Evolutionary conservation across 805 yeast species (phyloP).

Genomic region (Wickerhamomyces bisporus): DNA sequence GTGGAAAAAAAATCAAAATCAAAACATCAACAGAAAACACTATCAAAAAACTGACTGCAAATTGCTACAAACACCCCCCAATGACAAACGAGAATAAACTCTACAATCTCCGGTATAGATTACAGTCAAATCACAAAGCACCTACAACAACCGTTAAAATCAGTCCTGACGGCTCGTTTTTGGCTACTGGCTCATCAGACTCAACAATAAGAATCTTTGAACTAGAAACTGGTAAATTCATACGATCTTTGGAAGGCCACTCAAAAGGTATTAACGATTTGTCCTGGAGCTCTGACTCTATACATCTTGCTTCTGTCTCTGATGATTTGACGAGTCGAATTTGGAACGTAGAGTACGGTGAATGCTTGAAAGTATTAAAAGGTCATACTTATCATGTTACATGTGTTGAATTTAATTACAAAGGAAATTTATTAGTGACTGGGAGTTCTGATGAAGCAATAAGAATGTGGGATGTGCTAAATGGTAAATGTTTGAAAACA

Average conservation of each 20-base stretch:
- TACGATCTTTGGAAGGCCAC: constrained; percentile 48
- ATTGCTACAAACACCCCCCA: too few relatives aligned
- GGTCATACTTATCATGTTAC: constrained; percentile 88
- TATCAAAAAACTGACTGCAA: too few relatives aligned
- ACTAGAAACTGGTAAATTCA: constrained; percentile 29
- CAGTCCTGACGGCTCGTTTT: constrained; percentile 51
- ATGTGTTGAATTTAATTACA: constrained; percentile 59
- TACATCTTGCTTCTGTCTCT: constrained; percentile 73
- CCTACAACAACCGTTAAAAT: constrained; percentile 45
- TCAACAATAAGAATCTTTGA: constrained; percentile 57
- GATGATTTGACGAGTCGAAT: constrained; percentile 79
- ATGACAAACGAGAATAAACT: background rate
- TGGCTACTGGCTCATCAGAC: constrained; percentile 60
- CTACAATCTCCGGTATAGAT: background rate
- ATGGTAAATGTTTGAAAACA: constrained; percentile 68
- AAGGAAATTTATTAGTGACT: constrained; percentile 74
- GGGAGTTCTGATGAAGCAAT: constrained; percentile 91
- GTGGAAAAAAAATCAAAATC: background rate
- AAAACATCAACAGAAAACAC: background rate
- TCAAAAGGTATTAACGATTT: constrained; percentile 67
- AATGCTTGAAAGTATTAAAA: constrained; percentile 36
- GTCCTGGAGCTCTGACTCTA: constrained; percentile 71
- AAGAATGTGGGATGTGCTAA: constrained; percentile 78
- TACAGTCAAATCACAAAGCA: constrained; percentile 3
- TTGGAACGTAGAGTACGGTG: constrained; percentile 55